phyloP scores from a whole-genome alignment of 306 rosid species.

The Rosa multiflora region DNA sequence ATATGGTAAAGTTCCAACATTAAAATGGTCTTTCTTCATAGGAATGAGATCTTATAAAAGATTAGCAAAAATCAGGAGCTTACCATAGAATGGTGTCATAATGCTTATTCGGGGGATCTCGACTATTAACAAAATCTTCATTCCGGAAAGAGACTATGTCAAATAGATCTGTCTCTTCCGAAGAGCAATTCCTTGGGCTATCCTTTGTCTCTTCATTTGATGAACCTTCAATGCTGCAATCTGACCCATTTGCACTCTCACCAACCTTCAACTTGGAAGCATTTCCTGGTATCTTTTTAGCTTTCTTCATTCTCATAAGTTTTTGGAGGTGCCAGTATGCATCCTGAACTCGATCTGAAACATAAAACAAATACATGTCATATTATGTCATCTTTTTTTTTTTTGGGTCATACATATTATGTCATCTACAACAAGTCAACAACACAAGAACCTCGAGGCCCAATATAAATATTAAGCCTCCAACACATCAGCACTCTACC shows the following conservation, averaged over 20 bases:
- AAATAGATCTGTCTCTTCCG: conserved; percentile 39
- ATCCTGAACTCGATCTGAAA: conserved; percentile 69
- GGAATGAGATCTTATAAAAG: not conserved
- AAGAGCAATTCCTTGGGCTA: conserved; percentile 32
- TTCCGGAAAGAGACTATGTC: conserved; percentile 60
- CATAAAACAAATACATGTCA: not conserved
- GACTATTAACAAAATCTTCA: conserved; percentile 65
- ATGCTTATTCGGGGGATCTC: conserved; percentile 42
- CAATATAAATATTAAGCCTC: conserved; percentile 3
- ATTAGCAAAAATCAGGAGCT: conserved; percentile 27
- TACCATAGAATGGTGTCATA: conserved; percentile 88
- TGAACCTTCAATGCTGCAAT: conserved; percentile 26
- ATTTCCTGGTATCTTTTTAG: conserved; percentile 37
- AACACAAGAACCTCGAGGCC: not conserved
- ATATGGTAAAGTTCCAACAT: not conserved
- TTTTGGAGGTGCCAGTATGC: conserved; percentile 73
- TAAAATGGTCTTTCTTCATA: not conserved
- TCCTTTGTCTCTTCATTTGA: conserved; percentile 33
- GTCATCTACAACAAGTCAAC: not conserved
- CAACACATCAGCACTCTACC: not conserved
- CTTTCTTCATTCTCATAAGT: conserved; percentile 36
- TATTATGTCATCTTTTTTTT: too few relatives aligned
- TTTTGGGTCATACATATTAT: too few relatives aligned
- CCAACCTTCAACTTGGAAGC: conserved; percentile 36
- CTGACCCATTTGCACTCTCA: conserved; percentile 32